Conservation (phyloP, 2,329 filamentous ascomycete species). For the Neofusicoccum kwambonambiense region DNA sequence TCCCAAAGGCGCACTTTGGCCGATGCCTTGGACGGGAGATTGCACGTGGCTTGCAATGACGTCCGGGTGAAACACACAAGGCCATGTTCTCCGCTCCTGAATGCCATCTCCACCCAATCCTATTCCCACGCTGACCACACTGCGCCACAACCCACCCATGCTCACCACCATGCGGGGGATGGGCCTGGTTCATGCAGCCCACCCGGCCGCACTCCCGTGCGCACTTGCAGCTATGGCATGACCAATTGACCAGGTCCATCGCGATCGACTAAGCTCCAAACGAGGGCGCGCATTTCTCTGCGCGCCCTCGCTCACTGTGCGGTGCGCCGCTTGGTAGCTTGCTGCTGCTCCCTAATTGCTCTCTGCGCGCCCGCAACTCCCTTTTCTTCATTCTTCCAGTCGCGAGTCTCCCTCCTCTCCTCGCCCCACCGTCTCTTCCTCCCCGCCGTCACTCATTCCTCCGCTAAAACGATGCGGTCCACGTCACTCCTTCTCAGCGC, state of each 20-base stretch:
- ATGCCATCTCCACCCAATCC: not conserved
- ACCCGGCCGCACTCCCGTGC: not conserved
- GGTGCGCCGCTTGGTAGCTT: not conserved
- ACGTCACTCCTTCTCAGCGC: not conserved
- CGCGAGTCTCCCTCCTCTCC: conserved; percentile 11
- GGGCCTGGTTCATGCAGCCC: not conserved
- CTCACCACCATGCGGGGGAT: not conserved
- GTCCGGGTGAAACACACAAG: not conserved
- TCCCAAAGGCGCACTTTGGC: not conserved
- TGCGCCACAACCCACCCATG: not conserved
- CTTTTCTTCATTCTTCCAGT: conserved; percentile 15
- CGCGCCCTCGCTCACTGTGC: not conserved
- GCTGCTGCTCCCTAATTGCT: not conserved
- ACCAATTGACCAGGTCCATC: not conserved
- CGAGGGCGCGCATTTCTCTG: not conserved
- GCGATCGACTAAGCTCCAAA: not conserved
- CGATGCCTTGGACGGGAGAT: conserved; percentile 15
- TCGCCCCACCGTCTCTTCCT: conserved; percentile 29
- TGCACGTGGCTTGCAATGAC: conserved; percentile 12
- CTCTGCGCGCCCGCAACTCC: conserved; percentile 19
- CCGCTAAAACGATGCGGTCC: not conserved
- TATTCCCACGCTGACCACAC: conserved; percentile 1
- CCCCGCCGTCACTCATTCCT: conserved; percentile 18
- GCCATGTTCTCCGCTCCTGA: not conserved
- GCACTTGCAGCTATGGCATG: not conserved